Evolutionary conservation across 139 green algal genomes (phyloP), one percentile per base, ranked within the genome.

Genomic region (Zygnema circumcarinatum): DNA sequence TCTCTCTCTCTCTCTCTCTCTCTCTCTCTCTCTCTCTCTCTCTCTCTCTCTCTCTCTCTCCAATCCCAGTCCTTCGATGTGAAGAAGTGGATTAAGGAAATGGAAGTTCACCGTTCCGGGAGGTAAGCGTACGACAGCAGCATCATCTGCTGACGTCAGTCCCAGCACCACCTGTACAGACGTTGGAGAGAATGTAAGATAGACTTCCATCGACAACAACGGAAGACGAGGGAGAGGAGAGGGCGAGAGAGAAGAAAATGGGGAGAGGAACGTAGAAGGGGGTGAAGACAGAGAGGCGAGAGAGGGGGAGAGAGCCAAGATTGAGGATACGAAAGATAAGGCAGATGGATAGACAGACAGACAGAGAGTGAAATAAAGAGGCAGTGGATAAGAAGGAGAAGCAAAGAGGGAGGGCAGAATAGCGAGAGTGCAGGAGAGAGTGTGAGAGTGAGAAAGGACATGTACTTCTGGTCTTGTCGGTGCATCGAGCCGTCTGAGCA

Each of bases 401-500:
- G n/a, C n/a, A n/a, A n/a, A n/a, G n/a, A n/a, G n/a, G n/a, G n/a
- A n/a, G n/a, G n/a, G n/a, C n/a, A n/a, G n/a, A n/a, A n/a, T n/a
- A n/a, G n/a, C n/a, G n/a, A n/a, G n/a, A n/a, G n/a, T n/a, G n/a
- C n/a, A n/a, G n/a, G n/a, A n/a, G n/a, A n/a, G n/a, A n/a, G n/a
- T n/a, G n/a, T n/a, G n/a, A n/a, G n/a, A n/a, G n/a, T n/a, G n/a
- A n/a, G n/a, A n/a, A n/a, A n/a, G n/a, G n/a, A n/a, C n/a, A n/a
- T n/a, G n/a, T n/a, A 67, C 83, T 31, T 85, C 38, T 1, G 82
- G 78, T 74, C 32, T 56, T 21, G 81, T 62, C 29, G 32, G 16
- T 3, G 67, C 81, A n/a, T 87, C 62, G 67, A 97, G 83, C 29
- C 92, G 92, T 36, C 73, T 73, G 40, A 98, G 85, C 16, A 92